These are phyloP conservation scores for Paraglomus brasilianum DNA, from an alignment of 192 early-diverging fungal species.

Conservation along the genomic window DNA sequence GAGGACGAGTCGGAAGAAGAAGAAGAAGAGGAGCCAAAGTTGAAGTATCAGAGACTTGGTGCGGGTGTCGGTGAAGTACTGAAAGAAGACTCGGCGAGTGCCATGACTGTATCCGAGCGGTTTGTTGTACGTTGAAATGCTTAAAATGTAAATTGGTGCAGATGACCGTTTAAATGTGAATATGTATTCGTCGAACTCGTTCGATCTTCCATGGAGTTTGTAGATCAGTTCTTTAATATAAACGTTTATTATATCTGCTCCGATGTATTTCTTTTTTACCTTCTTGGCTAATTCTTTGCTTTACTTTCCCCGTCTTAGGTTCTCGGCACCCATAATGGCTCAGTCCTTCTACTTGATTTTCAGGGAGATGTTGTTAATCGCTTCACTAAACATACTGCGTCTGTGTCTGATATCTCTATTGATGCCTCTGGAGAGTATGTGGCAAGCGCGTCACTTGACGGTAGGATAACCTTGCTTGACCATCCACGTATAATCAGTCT, in stretches of 20 bases:
- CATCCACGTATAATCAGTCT: neutral
- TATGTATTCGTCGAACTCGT: neutral
- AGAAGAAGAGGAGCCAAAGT: constrained; percentile 88
- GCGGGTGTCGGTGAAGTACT: constrained; percentile 74
- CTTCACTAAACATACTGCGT: constrained; percentile 79
- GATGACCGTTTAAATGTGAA: neutral
- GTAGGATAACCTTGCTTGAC: constrained; percentile 39
- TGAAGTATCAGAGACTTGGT: constrained; percentile 86
- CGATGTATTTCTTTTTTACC: too few species aligned
- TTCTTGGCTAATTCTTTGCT: neutral
- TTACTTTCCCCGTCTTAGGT: constrained; percentile 43
- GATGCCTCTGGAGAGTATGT: constrained; percentile 86
- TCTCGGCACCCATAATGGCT: constrained; percentile 90
- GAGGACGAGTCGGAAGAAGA: constrained; percentile 55
- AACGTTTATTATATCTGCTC: too few species aligned
- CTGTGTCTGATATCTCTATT: constrained; percentile 85
- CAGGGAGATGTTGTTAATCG: constrained; percentile 87
- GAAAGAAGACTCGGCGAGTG: constrained; percentile 82
- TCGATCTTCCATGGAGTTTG: neutral
- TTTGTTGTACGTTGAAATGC: constrained; percentile 67
- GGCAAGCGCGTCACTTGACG: constrained; percentile 91
- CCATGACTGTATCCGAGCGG: constrained; percentile 74
- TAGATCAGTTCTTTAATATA: neutral
- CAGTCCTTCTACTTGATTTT: constrained; percentile 87
- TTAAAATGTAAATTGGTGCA: neutral